phyloP scores from a whole-genome alignment of 2,329 filamentous ascomycete species.

The Fusarium sp. region DNA sequence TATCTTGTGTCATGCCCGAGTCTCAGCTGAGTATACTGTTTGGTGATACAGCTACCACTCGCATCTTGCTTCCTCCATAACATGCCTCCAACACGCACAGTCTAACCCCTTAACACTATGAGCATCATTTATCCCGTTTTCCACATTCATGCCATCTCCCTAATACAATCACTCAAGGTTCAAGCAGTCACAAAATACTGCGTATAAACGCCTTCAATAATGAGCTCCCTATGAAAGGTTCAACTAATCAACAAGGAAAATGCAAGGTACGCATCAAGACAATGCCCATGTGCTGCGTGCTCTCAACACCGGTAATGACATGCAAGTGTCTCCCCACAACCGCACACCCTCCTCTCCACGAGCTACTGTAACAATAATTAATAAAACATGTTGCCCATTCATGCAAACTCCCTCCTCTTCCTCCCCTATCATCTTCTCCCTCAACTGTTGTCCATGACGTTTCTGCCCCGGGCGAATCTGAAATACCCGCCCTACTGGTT shows the following conservation, averaged over 20 bases:
- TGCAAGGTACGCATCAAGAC: slow-evolving; percentile 31
- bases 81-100: neutral
- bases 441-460: neutral
- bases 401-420: slow-evolving; percentile 28
- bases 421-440: neutral
- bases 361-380: slow-evolving; percentile 27
- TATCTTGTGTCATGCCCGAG: neutral
- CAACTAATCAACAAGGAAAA: slow-evolving; percentile 34
- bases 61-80: neutral
- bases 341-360: neutral
- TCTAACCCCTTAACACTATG: neutral
- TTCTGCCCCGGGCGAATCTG: slow-evolving; percentile 3
- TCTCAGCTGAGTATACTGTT: neutral
- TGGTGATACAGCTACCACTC: neutral
- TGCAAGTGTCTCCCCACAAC: slow-evolving; percentile 31
- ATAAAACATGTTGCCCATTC: slow-evolving; percentile 23
- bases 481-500: slow-evolving; percentile 30
- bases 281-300: slow-evolving; percentile 29
- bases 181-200: neutral
- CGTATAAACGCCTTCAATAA: slow-evolving; percentile 17
- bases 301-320: slow-evolving; percentile 38
- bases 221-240: slow-evolving; percentile 20
- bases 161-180: neutral
- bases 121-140: neutral
- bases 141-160: too few species aligned